These are phyloP conservation scores for Hanseniaspora lachancei DNA, from an alignment of 805 yeast genomes.

Conservation along the genomic window DNA sequence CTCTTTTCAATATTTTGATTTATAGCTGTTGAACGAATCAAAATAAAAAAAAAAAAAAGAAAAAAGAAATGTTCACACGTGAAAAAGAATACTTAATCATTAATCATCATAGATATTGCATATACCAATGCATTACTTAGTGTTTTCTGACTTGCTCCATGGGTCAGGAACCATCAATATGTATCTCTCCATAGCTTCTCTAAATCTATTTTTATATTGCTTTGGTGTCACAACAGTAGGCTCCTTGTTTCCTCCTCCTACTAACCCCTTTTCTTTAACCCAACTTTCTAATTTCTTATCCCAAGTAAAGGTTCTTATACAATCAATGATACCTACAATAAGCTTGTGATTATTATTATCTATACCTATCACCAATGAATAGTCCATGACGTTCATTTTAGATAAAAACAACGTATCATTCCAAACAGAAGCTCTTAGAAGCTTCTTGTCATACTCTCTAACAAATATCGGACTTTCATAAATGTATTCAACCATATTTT, in stretches of 20 bases:
- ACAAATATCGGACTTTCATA: slow-evolving; percentile 93
- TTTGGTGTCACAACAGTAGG: slow-evolving; percentile 97
- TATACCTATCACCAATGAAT: slow-evolving; percentile 86
- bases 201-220: slow-evolving; percentile 82
- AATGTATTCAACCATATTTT: slow-evolving; percentile 95
- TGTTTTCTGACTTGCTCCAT: slow-evolving; percentile 29
- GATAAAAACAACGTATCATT: slow-evolving; percentile 88
- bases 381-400: slow-evolving; percentile 98
- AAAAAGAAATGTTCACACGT: not conserved
- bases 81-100: not conserved
- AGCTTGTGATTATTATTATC: slow-evolving; percentile 54
- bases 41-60: not conserved
- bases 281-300: slow-evolving; percentile 95
- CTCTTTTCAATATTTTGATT: not conserved
- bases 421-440: slow-evolving; percentile 78
- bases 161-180: slow-evolving; percentile 85
- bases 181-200: slow-evolving; percentile 96
- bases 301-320: slow-evolving; percentile 95
- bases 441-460: slow-evolving; percentile 75
- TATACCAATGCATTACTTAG: not conserved
- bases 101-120: not conserved
- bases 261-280: slow-evolving; percentile 91
- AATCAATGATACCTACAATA: slow-evolving; percentile 88
- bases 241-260: slow-evolving; percentile 75
- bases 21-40: not conserved